Evolutionary conservation across 2,329 filamentous ascomycete species (phyloP).

Genomic region (Ambrosiella beaveri): DNA sequence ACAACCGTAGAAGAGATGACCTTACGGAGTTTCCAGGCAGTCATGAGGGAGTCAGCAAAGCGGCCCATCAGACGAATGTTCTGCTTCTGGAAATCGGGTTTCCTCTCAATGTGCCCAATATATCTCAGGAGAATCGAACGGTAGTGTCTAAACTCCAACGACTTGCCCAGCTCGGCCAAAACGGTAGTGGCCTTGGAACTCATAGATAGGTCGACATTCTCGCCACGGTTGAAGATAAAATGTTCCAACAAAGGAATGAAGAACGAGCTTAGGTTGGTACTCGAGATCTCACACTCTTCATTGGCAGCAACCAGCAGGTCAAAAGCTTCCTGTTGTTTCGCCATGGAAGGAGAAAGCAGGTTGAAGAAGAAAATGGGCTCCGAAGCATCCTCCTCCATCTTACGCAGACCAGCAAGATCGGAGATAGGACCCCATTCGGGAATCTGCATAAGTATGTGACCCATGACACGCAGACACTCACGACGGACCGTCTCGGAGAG

Average conservation of each 20-base stretch:
- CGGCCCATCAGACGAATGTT: constrained; percentile 67
- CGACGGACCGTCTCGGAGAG: constrained; percentile 67
- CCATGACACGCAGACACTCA: constrained; percentile 67
- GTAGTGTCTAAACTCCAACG: constrained; percentile 81
- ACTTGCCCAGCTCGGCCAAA: constrained; percentile 56
- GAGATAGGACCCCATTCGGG: constrained; percentile 51
- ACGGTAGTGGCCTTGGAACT: constrained; percentile 73
- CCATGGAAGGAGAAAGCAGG: constrained; percentile 74
- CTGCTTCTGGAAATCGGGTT: constrained; percentile 70
- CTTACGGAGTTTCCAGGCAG: constrained; percentile 6
- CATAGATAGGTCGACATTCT: constrained; percentile 68
- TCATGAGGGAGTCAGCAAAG: constrained; percentile 58
- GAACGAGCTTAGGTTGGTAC: constrained; percentile 67
- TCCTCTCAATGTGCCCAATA: constrained; percentile 62
- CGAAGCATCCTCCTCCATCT: constrained; percentile 41
- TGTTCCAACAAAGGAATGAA: constrained; percentile 87
- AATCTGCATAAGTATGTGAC: constrained; percentile 56
- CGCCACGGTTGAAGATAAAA: constrained; percentile 71
- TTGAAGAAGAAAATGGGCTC: constrained; percentile 77
- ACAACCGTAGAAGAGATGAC: constrained; percentile 14
- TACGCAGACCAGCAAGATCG: constrained; percentile 50
- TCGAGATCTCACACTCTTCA: constrained; percentile 43
- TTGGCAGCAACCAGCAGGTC: constrained; percentile 58
- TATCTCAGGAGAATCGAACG: constrained; percentile 70
- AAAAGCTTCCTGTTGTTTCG: constrained; percentile 70